Base-by-base conservation (phyloP, 2,329 filamentous ascomycete genomes). In the Lasiodiplodia hormozganensis region DNA sequence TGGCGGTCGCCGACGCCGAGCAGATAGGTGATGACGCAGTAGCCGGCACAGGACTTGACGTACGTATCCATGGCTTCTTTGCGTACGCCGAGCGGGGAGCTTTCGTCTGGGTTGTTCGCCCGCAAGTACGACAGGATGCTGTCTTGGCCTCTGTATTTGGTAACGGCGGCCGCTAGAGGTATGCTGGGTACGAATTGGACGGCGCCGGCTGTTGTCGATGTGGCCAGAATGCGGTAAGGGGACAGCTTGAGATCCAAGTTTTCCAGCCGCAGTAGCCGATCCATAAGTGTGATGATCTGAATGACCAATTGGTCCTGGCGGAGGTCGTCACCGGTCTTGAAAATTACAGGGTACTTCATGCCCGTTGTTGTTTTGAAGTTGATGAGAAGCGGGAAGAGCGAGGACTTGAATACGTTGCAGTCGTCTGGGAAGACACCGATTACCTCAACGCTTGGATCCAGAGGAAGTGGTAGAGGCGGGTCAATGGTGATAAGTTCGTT, bases 11-110 rank as follows among this genome's bases (percentile, higher is more conserved):
- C 96, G 2, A 99, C 96, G 38, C 96, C 96, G 14, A 99, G 88
- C 18, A 99, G 92, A 79, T 99, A 99, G 0, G 96, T 99, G 73
- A 99, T 97, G 16, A 99, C 96, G 79, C 96, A 98, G 81, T 99
- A 99, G 40, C 96, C 96, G 0, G 96, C 96, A 76, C 96, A 97
- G 0, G 94, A 97, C 77, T 94, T 95, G 76, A 98, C 90, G 77
- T 97, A 99, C 0, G 91, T 97, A 73, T 99, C 96, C 82, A 99
- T 90, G 0, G 93, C 91, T 76, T 97, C 95, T 77, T 95, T 94
- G 34, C 94, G 91, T 34, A 99, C 90, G 0, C 95, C 94, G 0
- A 97, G 86, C 0, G 94, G 91, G 4, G 92, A 92, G 14, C 85
- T 85, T 23, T 92, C 88, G 76, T 97, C 94, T 0, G 95, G 94